phyloP scores from a whole-genome alignment of 129 eudicot species.

The Dittrichia graveolens region DNA sequence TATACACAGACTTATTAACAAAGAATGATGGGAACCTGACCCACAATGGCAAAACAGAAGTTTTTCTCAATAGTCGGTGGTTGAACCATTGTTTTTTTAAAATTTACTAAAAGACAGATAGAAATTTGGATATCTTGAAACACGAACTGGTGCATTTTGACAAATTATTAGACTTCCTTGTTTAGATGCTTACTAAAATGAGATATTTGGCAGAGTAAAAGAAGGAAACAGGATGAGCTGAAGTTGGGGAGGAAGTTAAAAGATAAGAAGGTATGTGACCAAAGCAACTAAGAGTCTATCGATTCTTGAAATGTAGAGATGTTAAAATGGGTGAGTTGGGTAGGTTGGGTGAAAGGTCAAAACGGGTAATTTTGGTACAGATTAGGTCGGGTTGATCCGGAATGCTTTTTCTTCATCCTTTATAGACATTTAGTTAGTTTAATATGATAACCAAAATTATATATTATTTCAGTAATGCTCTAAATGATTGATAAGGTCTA shows the following conservation, averaged over 20 bases:
- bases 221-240: constrained; percentile 74
- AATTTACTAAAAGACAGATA: not conserved
- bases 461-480: no score
- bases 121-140: not conserved
- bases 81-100: not conserved
- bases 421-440: no score
- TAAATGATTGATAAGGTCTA: no score
- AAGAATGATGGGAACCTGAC: not conserved
- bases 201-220: constrained; percentile 69
- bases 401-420: no score
- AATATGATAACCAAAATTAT: no score
- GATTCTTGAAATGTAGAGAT: no score
- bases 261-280: constrained; percentile 66
- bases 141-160: not conserved
- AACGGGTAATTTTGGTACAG: no score
- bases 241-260: constrained; percentile 64
- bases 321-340: no score
- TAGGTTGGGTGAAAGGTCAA: no score
- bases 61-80: not conserved
- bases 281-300: not conserved
- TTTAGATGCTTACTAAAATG: constrained; percentile 37
- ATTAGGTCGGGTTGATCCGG: no score
- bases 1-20: not conserved
- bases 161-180: not conserved
- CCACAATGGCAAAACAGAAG: constrained; percentile 1